phyloP scores from a whole-genome alignment of 139 green algal species.

The Tetratostichococcus sp. region DNA sequence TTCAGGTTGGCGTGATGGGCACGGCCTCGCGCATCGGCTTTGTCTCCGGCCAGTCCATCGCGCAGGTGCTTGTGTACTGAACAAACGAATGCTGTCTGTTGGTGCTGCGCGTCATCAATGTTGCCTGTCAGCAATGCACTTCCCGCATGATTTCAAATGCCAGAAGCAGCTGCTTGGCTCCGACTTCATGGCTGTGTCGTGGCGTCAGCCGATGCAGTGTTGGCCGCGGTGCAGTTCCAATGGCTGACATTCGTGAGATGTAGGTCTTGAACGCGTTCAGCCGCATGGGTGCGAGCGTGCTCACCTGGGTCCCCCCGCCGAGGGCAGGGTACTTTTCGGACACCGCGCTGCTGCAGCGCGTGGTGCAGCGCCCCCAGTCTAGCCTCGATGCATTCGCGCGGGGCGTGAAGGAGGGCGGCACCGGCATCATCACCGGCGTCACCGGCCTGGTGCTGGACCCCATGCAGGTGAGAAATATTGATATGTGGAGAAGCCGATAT shows the following conservation, averaged over 20 bases:
- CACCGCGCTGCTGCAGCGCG: constrained; percentile 45
- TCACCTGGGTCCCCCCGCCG: constrained; percentile 59
- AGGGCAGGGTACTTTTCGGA: constrained; percentile 49
- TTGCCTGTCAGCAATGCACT: too few species aligned
- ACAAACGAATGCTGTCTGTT: too few species aligned
- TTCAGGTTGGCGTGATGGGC: constrained; percentile 21
- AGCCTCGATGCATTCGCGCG: constrained; percentile 58
- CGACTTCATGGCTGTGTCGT: too few species aligned
- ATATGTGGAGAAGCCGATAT: neutral
- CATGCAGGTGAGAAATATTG: constrained; percentile 22
- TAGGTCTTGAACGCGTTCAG: constrained; percentile 60
- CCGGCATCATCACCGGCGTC: constrained; percentile 42
- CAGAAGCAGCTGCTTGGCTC: too few species aligned
- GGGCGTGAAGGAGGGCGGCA: constrained; percentile 39
- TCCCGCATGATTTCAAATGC: too few species aligned
- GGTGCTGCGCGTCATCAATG: too few species aligned
- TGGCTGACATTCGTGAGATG: too few species aligned
- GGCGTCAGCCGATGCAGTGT: too few species aligned
- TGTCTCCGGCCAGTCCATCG: constrained; percentile 48
- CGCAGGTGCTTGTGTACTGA: too few species aligned
- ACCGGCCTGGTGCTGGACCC: constrained; percentile 64
- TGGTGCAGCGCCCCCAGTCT: constrained; percentile 53
- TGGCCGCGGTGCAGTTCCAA: too few species aligned
- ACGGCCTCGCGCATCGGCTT: constrained; percentile 56
- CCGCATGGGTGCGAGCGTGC: constrained; percentile 47